Conservation (phyloP, 192 early-diverging fungal genomes). For the Gorgonomyces haynaldii region DNA sequence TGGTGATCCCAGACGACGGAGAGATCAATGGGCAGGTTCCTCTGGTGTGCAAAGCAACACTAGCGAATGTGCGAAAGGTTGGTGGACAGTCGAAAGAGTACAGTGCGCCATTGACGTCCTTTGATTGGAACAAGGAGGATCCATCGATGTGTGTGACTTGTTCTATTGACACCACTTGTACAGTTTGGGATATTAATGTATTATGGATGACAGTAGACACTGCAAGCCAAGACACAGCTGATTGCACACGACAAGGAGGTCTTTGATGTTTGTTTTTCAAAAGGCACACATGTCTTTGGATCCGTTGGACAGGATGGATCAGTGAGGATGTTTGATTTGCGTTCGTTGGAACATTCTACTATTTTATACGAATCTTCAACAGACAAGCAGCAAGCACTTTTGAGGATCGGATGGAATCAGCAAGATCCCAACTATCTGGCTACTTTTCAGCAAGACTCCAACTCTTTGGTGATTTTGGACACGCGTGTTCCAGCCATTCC, state of each 20-base stretch:
- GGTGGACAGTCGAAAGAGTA: constrained; percentile 51
- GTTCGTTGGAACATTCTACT: constrained; percentile 91
- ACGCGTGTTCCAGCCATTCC: constrained; percentile 80
- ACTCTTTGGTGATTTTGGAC: constrained; percentile 78
- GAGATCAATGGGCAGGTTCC: constrained; percentile 14
- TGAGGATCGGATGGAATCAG: constrained; percentile 82
- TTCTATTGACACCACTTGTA: constrained; percentile 98
- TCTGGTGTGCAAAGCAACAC: constrained; percentile 33
- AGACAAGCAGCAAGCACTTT: constrained; percentile 45
- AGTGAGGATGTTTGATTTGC: constrained; percentile 88
- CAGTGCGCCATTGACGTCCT: constrained; percentile 83
- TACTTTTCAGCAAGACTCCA: constrained; percentile 77
- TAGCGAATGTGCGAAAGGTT: constrained; percentile 44
- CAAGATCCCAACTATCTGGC: constrained; percentile 84
- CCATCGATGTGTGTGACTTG: constrained; percentile 78
- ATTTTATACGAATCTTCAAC: constrained; percentile 89
- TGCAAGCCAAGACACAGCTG: constrained; percentile 93
- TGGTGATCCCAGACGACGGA: constrained; percentile 39
- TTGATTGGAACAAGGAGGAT: constrained; percentile 94
- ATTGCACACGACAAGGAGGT: constrained; percentile 99
- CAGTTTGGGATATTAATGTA: constrained; percentile 91
- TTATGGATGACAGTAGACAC: constrained; percentile 34
- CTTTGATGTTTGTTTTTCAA: constrained; percentile 92
- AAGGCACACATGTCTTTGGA: constrained; percentile 83
- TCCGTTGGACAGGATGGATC: constrained; percentile 97